These are phyloP conservation scores for Boletus barrowsii DNA, from an alignment of 768 basidiomycete species.

Conservation along the genomic window DNA sequence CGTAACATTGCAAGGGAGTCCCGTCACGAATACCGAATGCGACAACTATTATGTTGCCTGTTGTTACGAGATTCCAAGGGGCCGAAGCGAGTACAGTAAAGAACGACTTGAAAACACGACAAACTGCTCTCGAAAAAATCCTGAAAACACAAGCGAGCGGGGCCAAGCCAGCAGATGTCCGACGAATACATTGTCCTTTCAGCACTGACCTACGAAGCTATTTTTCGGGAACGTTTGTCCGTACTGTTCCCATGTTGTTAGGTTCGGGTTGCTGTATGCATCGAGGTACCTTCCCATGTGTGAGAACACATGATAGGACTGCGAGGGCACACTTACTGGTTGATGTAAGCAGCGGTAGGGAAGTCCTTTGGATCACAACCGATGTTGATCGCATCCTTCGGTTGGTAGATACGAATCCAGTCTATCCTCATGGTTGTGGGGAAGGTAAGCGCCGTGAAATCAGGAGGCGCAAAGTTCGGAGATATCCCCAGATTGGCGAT, in stretches of 20 bases:
- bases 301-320: conserved; percentile 1
- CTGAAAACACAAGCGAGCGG: conserved; percentile 9
- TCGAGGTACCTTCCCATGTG: conserved; percentile 43
- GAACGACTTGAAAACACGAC: conserved; percentile 19
- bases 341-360: conserved; percentile 83
- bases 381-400: conserved; percentile 61
- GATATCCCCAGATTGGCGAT: conserved; percentile 87
- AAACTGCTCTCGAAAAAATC: conserved; percentile 12
- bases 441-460: conserved; percentile 68
- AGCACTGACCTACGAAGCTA: conserved; percentile 58
- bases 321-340: conserved; percentile 42
- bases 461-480: conserved; percentile 70
- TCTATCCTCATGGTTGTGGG: conserved; percentile 77
- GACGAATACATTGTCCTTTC: conserved; percentile 12
- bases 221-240: conserved; percentile 70
- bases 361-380: conserved; percentile 80
- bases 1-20: conserved; percentile 4
- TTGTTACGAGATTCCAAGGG: neutral
- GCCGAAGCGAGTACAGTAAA: conserved; percentile 16
- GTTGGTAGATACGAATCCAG: conserved; percentile 91
- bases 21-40: conserved; percentile 1
- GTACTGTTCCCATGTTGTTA: conserved; percentile 71
- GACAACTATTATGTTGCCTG: conserved; percentile 3
- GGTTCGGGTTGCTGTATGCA: conserved; percentile 80
- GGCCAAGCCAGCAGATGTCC: conserved; percentile 4